Evolutionary conservation across 2,329 filamentous ascomycete genomes (phyloP).

Genomic region (Hyphodiscus sp.): DNA sequence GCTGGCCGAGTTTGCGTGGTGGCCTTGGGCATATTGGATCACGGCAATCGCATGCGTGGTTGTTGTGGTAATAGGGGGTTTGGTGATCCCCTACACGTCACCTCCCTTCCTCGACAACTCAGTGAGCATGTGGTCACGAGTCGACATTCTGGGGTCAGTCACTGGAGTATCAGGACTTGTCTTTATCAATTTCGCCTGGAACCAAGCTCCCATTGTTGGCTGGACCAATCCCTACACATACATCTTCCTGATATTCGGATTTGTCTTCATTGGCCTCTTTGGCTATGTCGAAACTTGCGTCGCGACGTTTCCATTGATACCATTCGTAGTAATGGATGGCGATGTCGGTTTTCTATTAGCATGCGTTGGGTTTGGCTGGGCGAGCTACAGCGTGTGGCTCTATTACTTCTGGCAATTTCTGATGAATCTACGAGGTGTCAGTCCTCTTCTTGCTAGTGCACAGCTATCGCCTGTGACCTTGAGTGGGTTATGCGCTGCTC

Average conservation of each 20-base stretch:
- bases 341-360: conserved; percentile 41
- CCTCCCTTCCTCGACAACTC: conserved; percentile 26
- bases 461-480: conserved; percentile 23
- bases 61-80: conserved; percentile 29
- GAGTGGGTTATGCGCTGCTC: conserved; percentile 24
- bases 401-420: conserved; percentile 15
- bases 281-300: conserved; percentile 41
- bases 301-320: conserved; percentile 47
- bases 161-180: conserved; percentile 43
- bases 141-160: conserved; percentile 38
- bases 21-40: conserved; percentile 44
- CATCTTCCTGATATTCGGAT: conserved; percentile 45
- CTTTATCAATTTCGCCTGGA: conserved; percentile 49
- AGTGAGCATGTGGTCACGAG: conserved; percentile 18
- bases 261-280: conserved; percentile 47
- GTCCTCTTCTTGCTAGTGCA: conserved; percentile 25
- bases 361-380: conserved; percentile 14
- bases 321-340: conserved; percentile 41
- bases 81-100: conserved; percentile 32
- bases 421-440: conserved; percentile 18
- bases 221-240: conserved; percentile 17
- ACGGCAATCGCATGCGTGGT: conserved; percentile 34
- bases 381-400: conserved; percentile 16
- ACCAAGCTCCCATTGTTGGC: conserved; percentile 24
- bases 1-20: conserved; percentile 36